A percentile compares a stretch with the other conserved stretches of the same genome.
phyloP scores from a whole-genome alignment of 1,139 yeast genomes.

The Suhomyces terraborum region DNA sequence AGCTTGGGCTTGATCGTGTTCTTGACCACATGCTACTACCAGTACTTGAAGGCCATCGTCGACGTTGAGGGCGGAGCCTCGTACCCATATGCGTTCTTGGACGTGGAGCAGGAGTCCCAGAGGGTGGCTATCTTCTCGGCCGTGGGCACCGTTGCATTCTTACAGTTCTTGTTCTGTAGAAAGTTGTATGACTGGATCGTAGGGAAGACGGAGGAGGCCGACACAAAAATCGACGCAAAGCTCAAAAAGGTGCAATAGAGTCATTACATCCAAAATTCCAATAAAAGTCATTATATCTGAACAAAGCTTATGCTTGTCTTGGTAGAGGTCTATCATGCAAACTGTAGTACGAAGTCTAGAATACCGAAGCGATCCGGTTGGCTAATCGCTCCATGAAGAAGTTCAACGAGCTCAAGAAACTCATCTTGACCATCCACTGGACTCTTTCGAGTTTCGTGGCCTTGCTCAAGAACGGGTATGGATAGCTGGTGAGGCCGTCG shows the following conservation, averaged over 20 bases:
- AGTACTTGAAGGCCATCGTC: conserved; percentile 49
- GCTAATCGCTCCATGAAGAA: conserved; percentile 4
- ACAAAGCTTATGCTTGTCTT: no score
- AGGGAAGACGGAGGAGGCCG: conserved; percentile 17
- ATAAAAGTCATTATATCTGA: no score
- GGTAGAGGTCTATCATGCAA: no score
- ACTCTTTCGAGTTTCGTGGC: conserved; percentile 10
- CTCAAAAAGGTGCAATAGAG: conserved; percentile 7
- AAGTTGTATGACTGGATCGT: conserved; percentile 29
- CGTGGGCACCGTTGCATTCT: conserved; percentile 50
- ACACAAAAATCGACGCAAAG: conserved; percentile 18
- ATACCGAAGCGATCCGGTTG: no score
- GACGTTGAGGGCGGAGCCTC: conserved; percentile 44
- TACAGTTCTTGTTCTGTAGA: conserved; percentile 34
- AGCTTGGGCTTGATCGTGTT: conserved; percentile 43
- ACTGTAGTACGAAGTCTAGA: no score
- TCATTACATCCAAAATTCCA: no score
- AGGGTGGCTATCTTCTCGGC: conserved; percentile 52
- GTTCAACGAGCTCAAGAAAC: conserved; percentile 3
- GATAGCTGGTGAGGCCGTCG: conserved; percentile 19
- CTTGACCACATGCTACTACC: conserved; percentile 55
- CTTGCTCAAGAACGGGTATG: conserved; percentile 25
- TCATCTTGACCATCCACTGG: conserved; percentile 12
- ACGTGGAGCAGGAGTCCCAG: conserved; percentile 46
- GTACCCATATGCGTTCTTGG: conserved; percentile 70